Evolutionary conservation across 2,329 filamentous ascomycete species (phyloP), one percentile per base, ranked within the genome.

Genomic region (Teratosphaeriaceae sp.): DNA sequence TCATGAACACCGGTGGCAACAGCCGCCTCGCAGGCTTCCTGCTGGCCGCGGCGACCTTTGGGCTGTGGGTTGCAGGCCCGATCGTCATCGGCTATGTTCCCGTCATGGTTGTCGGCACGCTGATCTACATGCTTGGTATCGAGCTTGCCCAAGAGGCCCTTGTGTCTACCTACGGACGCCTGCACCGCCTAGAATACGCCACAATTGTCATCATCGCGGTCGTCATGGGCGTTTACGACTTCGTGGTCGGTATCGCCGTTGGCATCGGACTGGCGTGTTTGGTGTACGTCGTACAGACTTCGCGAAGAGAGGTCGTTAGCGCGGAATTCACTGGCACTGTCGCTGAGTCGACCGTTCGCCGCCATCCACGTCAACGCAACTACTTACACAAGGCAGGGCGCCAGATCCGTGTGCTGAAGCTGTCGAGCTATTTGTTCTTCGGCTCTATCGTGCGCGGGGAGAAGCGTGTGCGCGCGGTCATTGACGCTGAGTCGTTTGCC

Each of bases 401-500:
- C 23, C 92, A 98, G 61, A 92, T 94, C 24, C 84, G 86, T 45
- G 82, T 97, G 38, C 84, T 94, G 57, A 97, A 97, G 64, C 75
- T 98, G 13, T 84, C 85, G 0, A 90, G 92, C 0, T 97, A 90
- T 59, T 77, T 98, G n/a, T 98, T 98, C 72, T 98, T 98, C 54
- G 92, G 92, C 13, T 97, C 89, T 2, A 95, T 98, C 51, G 90
- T 96, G 41, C 88, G 87, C 37, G 90, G 98, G 0, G 92, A 98
- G 64, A 85, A 87, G 49, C 84, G 84, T 50, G 89, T 97, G 48
- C 79, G 89, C 18, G 79, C 75, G 3, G 69, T 97, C 23, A 82
- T 97, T 36, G 82, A 89, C 21, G 88, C 94, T 22, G 82, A 90
- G 48, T 77, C 81, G 2, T 97, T 96, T 60, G 71, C 73, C 20